Base-by-base conservation (phyloP, 305 asterid species). In the Plantago lanceolata region DNA sequence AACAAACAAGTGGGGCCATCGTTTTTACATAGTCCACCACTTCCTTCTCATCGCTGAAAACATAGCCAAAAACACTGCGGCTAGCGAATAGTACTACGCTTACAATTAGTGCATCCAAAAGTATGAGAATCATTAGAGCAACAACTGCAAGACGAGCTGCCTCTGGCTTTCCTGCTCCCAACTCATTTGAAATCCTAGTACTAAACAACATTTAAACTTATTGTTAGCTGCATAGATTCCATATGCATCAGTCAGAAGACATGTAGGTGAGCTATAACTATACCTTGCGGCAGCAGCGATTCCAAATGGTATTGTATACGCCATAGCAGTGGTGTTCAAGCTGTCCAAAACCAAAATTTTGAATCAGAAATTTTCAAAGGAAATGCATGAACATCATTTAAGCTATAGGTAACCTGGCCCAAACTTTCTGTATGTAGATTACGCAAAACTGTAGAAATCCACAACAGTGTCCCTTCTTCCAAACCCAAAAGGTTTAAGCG, bases 271-370 rank as follows among this genome's bases (percentile, higher is more conserved):
- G 65, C 14, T 18, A 26, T 37, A 24, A 19, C 17, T 47, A 16
- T 73, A 87, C 96, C 95, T 88, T 61, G 86, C 90, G 28, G 95
- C 92, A 62, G 83, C 82, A 54, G 79, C 79, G 56, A 88, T 75
- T 69, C 96, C 96, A 59, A 21, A 79, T 7, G 96, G 95, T 59
- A 86, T 68, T 18, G 92, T 74, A 70, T 81, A 88, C 29, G 85
- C 81, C 19, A 92, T 81, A 37, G 81, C 3, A 19, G 76, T 68
- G 57, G 87, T 82, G 75, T 66, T 82, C 50, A 84, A 81, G 82
- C 94, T 88, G 82, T 77, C 44, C 26, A 73, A 24, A 72, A 28
- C 65, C 13, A 11, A 9, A 64, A 62, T 1, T 48, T 12, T 17
- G 14, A 31, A 56, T 77, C 60, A 77, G 59, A 21, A 55, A 54